Evolutionary conservation across 2,329 filamentous ascomycete genomes (phyloP).

Genomic region (Exophiala oligosperma): DNA sequence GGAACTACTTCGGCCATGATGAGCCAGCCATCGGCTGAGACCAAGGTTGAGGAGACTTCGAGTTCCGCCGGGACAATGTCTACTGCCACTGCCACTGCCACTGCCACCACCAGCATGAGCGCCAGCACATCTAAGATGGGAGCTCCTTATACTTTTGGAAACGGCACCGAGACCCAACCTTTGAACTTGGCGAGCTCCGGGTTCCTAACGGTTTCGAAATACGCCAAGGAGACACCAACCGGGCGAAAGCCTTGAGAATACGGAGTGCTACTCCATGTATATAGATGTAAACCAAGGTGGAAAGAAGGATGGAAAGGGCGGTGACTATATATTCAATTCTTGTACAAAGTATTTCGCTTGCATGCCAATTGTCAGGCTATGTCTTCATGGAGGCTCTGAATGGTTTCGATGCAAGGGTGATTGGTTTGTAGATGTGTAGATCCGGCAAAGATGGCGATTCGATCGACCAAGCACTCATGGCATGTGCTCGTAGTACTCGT

Average conservation of each 20-base stretch:
- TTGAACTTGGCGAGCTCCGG: slow-evolving; percentile 13
- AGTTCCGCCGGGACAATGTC: neutral
- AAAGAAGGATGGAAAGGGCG: neutral
- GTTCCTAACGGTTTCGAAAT: slow-evolving; percentile 19
- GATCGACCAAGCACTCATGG: neutral
- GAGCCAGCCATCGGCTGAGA: slow-evolving; percentile 3
- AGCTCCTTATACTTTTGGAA: slow-evolving; percentile 7
- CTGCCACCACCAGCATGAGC: neutral
- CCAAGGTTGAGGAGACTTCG: slow-evolving; percentile 7
- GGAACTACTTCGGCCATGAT: slow-evolving; percentile 9
- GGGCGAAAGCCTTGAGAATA: slow-evolving; percentile 16
- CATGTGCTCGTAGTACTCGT: too few species aligned
- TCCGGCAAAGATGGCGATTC: too few species aligned
- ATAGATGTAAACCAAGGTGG: neutral
- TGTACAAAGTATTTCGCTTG: slow-evolving; percentile 11
- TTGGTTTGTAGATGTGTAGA: neutral
- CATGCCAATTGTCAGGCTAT: neutral
- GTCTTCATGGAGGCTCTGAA: neutral
- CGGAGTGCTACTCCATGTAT: neutral
- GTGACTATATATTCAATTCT: slow-evolving; percentile 11
- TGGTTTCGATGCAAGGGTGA: neutral
- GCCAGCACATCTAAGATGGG: neutral
- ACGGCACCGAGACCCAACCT: slow-evolving; percentile 4
- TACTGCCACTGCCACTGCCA: neutral
- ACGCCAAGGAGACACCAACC: slow-evolving; percentile 8